Conservation (phyloP, 768 basidiomycete species). For the Psilocybe tampanensis region DNA sequence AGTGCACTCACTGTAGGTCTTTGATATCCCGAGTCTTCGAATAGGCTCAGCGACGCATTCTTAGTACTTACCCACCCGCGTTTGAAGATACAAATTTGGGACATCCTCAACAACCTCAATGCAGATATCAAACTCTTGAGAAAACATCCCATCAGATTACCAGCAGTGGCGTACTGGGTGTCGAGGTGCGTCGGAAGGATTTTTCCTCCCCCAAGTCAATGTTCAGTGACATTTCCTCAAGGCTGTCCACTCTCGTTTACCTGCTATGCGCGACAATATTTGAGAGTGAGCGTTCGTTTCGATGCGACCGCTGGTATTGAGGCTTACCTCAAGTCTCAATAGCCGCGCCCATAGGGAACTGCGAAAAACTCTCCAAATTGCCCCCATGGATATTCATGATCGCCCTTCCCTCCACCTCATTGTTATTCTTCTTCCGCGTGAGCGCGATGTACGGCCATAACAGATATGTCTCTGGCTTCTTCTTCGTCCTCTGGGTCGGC, state of each 20-base stretch:
- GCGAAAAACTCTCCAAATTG: not conserved
- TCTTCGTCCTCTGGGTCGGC: slow-evolving; percentile 13
- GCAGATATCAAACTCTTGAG: slow-evolving; percentile 10
- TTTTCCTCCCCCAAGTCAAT: not conserved
- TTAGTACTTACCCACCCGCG: too few species aligned
- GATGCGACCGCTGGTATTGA: not conserved
- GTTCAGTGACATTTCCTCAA: not conserved
- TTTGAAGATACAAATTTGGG: slow-evolving; percentile 13
- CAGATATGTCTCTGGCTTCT: slow-evolving; percentile 2
- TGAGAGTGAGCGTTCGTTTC: slow-evolving; percentile 7
- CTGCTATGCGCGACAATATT: slow-evolving; percentile 10
- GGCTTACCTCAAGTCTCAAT: not conserved
- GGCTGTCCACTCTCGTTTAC: slow-evolving; percentile 8
- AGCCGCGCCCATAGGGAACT: slow-evolving; percentile 19
- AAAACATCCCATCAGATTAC: not conserved
- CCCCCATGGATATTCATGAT: slow-evolving; percentile 7
- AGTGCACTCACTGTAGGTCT: slow-evolving; percentile 8
- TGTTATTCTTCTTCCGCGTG: slow-evolving; percentile 18
- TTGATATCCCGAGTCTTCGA: not conserved
- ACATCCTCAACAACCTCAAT: slow-evolving; percentile 8
- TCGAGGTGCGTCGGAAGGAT: slow-evolving; percentile 6
- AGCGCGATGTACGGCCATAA: slow-evolving; percentile 16
- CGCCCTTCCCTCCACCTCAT: slow-evolving; percentile 2
- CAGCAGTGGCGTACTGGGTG: slow-evolving; percentile 5
- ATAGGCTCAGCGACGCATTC: not conserved